Percentiles rank a stretch among this genome's conserved stretches.
These are phyloP conservation scores for Aspergillus saccharolyticus DNA, from an alignment of 495 filamentous ascomycete genomes.

Conservation along the genomic window DNA sequence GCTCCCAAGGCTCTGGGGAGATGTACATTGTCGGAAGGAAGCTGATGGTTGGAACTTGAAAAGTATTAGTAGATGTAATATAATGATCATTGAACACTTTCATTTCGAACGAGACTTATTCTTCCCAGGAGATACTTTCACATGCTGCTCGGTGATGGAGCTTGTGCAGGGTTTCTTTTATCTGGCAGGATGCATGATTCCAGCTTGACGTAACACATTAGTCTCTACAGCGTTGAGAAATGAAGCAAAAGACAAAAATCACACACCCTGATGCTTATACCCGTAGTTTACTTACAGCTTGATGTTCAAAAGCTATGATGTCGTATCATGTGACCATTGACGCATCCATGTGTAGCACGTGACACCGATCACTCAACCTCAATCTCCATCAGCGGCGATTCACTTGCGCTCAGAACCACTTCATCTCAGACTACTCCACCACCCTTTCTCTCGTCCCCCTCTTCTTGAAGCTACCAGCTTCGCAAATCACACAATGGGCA, in stretches of 20 bases:
- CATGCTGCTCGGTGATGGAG: no score
- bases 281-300: no score
- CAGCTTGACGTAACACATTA: no score
- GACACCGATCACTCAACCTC: constrained; percentile 1
- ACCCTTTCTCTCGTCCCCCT: background rate
- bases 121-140: no score
- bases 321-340: background rate
- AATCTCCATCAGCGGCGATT: background rate
- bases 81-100: background rate
- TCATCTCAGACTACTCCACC: background rate
- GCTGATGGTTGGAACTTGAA: background rate
- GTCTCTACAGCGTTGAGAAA: no score
- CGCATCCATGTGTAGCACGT: background rate
- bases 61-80: background rate
- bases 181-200: no score
- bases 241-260: no score
- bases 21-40: background rate
- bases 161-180: no score
- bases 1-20: background rate
- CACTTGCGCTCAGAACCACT: background rate
- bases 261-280: no score
- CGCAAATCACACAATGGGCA: constrained; percentile 57
- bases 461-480: background rate
- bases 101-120: no score
- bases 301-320: background rate